Base-by-base conservation (phyloP, 176 grass and related monocot species). In the Bonia amplexicaulis region DNA sequence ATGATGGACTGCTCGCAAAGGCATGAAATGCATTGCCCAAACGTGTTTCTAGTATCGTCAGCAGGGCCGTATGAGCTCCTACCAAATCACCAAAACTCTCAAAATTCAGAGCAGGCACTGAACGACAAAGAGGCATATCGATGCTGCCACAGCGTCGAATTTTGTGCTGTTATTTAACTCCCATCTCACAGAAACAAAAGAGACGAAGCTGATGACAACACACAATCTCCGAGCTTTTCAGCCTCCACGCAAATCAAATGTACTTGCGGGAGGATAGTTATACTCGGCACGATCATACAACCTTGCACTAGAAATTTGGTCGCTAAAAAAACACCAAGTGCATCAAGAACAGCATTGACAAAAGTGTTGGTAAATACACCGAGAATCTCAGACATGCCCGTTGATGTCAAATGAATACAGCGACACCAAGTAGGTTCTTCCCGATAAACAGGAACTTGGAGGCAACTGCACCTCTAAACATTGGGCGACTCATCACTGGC, bases 201-300 rank as follows among this genome's bases (percentile, higher is more conserved):
- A 94, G 80, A 89, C 68, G 37, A 89, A 89, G 89, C 87, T 91
- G 89, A 94, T 94, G 89, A 73, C 89, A 89, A 89, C 89, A 91
- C 87, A 63, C 0, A 15, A 59, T 94, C 1, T 89, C 1, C 78
- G 57, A 89, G 86, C 70, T 85, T 73, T 84, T 91, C 87, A 89
- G 92, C 84, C 84, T 79, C 67, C 45, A 22, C 29, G 20, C 77
- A 68, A 73, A 89, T 82, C 77, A 54, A 31, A 55, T 2, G 45
- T 25, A n/a, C 57, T 69, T 72, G 74, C 42, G 23, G 13, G 13
- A 79, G 87, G 89, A 94, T 89, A 87, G 87, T 89, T 89, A 83
- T 89, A 85, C 84, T 87, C 89, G 80, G 22, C 1, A 52, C 0
- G 6, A 17, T 8, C 1, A 23, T 6, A 39, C 11, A 1, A 7